phyloP scores from a whole-genome alignment of 371 early-diverging fungal species.

The Ecytonucleospora hepatopenaei region DNA sequence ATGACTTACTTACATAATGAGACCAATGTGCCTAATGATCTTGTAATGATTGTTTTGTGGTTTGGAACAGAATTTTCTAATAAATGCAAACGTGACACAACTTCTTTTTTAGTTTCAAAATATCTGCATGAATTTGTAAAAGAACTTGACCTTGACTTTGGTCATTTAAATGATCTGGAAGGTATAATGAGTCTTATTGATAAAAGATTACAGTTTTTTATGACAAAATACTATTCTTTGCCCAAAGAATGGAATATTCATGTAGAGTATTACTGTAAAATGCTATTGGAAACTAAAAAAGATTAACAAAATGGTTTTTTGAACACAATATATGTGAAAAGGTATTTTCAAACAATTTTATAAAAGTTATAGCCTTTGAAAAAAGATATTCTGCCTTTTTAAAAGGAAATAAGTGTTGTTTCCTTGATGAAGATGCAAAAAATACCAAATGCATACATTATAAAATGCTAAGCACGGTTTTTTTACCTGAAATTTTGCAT shows the following conservation, averaged over 20 bases:
- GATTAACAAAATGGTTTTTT: slow-evolving; percentile 37
- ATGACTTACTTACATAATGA: not conserved
- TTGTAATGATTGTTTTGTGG: not conserved
- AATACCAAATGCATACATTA: slow-evolving; percentile 15
- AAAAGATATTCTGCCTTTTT: slow-evolving; percentile 12
- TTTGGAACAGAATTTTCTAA: not conserved
- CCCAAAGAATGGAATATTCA: slow-evolving; percentile 39
- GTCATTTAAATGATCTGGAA: slow-evolving; percentile 16
- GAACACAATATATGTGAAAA: slow-evolving; percentile 10
- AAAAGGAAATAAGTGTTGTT: slow-evolving; percentile 13
- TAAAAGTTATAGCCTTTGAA: slow-evolving; percentile 20
- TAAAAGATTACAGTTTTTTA: slow-evolving; percentile 10
- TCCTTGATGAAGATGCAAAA: not conserved
- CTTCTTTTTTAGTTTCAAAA: slow-evolving; percentile 5
- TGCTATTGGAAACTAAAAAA: slow-evolving; percentile 33
- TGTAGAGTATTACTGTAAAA: slow-evolving; percentile 1
- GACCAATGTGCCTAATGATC: not conserved
- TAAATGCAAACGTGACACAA: not conserved
- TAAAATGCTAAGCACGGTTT: slow-evolving; percentile 33
- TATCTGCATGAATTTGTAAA: slow-evolving; percentile 12
- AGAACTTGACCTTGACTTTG: slow-evolving; percentile 18
- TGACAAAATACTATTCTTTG: slow-evolving; percentile 18
- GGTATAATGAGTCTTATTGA: slow-evolving; percentile 20
- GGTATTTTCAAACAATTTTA: slow-evolving; percentile 11
- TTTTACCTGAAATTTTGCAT: slow-evolving; percentile 25